A percentile compares a stretch with the other conserved stretches of the same genome.
phyloP scores from a whole-genome alignment of 805 yeast species.

The Yamadazyma phyllophila region DNA sequence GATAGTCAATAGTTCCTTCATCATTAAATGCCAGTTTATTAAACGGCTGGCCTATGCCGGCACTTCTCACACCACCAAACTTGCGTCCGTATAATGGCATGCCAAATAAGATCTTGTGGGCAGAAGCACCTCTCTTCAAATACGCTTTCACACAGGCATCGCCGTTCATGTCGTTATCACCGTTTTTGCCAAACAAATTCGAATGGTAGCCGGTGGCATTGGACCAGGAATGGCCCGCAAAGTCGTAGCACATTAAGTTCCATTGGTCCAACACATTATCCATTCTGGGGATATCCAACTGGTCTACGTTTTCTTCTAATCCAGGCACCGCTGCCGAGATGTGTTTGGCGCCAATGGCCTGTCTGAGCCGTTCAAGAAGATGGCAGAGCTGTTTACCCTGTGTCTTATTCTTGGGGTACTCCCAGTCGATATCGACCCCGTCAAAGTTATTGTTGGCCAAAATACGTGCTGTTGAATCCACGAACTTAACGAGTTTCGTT shows the following conservation, averaged over 20 bases:
- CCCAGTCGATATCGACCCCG: conserved; percentile 96
- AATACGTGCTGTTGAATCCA: conserved; percentile 44
- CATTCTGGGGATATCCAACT: conserved; percentile 51
- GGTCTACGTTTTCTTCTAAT: conserved; percentile 42
- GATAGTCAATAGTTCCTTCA: conserved; percentile 51
- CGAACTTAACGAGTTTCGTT: conserved; percentile 43
- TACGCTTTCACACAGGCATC: conserved; percentile 49
- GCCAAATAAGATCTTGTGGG: conserved; percentile 66
- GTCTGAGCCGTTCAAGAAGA: conserved; percentile 42
- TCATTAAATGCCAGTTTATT: conserved; percentile 36
- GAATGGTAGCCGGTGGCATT: conserved; percentile 62
- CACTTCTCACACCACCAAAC: conserved; percentile 20
- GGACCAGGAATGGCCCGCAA: conserved; percentile 72
- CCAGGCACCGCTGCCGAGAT: conserved; percentile 81
- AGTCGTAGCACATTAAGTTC: conserved; percentile 93
- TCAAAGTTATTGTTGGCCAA: conserved; percentile 66
- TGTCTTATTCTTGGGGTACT: conserved; percentile 57
- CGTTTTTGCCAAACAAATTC: conserved; percentile 50
- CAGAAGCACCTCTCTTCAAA: conserved; percentile 37
- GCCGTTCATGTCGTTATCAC: conserved; percentile 44
- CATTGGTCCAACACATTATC: conserved; percentile 61
- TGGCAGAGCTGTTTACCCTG: conserved; percentile 47
- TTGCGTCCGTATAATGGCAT: conserved; percentile 81
- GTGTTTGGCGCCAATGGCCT: conserved; percentile 41
- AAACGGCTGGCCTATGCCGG: conserved; percentile 46